These are phyloP conservation scores for Rhodocollybia butyracea DNA, from an alignment of 768 basidiomycete genomes.

Conservation along the genomic window DNA sequence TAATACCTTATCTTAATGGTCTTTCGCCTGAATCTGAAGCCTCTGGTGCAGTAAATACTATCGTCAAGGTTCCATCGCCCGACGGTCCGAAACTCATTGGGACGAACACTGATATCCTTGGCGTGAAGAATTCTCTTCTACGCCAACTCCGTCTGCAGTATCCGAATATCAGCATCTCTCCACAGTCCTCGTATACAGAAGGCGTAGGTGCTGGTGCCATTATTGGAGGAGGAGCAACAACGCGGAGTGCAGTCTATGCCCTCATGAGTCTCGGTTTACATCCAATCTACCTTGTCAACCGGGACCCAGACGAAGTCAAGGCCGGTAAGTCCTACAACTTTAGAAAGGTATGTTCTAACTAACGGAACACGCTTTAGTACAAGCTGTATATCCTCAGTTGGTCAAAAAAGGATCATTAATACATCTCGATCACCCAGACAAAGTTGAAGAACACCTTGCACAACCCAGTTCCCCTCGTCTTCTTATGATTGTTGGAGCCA, in stretches of 20 bases:
- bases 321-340: constrained; percentile 6
- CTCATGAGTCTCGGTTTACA: constrained; percentile 51
- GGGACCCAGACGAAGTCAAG: constrained; percentile 28
- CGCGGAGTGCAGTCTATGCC: constrained; percentile 36
- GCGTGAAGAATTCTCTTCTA: constrained; percentile 30
- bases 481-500: constrained; percentile 33
- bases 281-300: constrained; percentile 38
- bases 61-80: constrained; percentile 28
- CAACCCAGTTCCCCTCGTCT: constrained; percentile 18
- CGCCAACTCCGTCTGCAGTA: constrained; percentile 23
- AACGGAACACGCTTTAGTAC: too few species aligned
- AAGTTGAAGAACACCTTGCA: constrained; percentile 27
- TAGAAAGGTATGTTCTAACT: too few species aligned
- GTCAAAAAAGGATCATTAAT: constrained; percentile 19
- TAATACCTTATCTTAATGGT: constrained; percentile 30
- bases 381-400: constrained; percentile 21
- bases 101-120: constrained; percentile 35
- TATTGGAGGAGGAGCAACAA: constrained; percentile 37
- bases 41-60: constrained; percentile 32
- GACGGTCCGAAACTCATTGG: constrained; percentile 28
- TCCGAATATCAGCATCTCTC: constrained; percentile 14
- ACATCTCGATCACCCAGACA: constrained; percentile 26
- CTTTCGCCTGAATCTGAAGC: constrained; percentile 26
- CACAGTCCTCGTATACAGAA: constrained; percentile 18
- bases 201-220: constrained; percentile 25